phyloP scores from a whole-genome alignment of 345 rosid genomes.

The Gossypium turneri region DNA sequence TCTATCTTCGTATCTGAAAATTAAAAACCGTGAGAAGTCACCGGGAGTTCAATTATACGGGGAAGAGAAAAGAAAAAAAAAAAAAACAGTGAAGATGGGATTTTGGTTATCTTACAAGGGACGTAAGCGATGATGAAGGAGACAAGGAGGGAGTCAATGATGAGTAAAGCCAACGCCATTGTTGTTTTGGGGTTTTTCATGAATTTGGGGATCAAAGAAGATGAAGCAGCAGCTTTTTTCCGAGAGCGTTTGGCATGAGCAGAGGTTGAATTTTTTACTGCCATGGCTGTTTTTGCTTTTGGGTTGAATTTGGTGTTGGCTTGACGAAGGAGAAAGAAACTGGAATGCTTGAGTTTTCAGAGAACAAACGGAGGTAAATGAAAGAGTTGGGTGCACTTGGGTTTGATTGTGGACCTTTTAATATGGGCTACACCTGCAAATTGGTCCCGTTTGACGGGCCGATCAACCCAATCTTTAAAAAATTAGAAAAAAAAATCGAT shows the following conservation, averaged over 20 bases:
- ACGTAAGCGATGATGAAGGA: slow-evolving; percentile 69
- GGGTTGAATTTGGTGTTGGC: background rate
- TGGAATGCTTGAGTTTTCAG: background rate
- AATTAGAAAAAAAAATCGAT: no score
- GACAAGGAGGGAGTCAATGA: slow-evolving; percentile 58
- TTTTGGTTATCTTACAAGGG: slow-evolving; percentile 55
- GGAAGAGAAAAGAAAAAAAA: background rate
- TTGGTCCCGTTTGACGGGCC: background rate
- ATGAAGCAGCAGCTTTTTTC: slow-evolving; percentile 14
- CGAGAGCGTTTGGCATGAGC: slow-evolving; percentile 26
- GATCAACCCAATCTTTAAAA: background rate
- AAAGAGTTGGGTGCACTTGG: background rate
- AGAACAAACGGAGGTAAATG: background rate
- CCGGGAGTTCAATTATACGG: background rate
- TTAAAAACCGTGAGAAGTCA: background rate
- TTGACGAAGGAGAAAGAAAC: background rate
- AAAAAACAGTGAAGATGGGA: background rate
- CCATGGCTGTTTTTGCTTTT: slow-evolving; percentile 15
- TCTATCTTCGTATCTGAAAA: slow-evolving; percentile 91
- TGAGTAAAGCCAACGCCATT: slow-evolving; percentile 45
- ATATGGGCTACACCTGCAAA: background rate
- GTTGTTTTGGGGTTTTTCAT: slow-evolving; percentile 35
- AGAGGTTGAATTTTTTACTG: slow-evolving; percentile 14
- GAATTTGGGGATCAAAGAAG: slow-evolving; percentile 17
- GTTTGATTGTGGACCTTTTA: background rate